Evolutionary conservation across 805 yeast genomes (phyloP).

Genomic region (Metschnikowia reukaufii): DNA sequence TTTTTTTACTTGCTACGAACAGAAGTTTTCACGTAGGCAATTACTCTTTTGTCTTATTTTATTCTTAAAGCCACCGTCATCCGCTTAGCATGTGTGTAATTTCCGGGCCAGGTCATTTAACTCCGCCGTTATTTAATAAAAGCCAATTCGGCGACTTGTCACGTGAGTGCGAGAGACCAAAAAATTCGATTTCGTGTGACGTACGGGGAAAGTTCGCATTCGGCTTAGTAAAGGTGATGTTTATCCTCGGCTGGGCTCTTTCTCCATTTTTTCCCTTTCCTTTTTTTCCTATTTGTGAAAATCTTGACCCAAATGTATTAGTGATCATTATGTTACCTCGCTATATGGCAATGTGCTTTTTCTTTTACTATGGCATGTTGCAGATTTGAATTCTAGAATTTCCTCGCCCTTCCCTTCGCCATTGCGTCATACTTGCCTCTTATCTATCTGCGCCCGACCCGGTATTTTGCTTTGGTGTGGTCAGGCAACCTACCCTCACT

Average conservation of each 20-base stretch:
- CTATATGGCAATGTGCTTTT: no score
- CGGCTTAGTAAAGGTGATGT: background rate
- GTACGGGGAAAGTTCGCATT: background rate
- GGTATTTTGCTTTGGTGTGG: background rate
- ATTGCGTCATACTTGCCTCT: background rate
- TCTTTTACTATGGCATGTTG: background rate
- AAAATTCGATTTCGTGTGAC: background rate
- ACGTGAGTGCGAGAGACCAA: background rate
- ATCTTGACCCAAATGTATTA: no score
- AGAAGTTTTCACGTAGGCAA: no score
- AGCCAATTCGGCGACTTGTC: background rate
- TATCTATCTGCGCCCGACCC: background rate
- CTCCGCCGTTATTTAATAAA: no score
- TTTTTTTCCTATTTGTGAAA: background rate
- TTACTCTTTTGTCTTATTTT: no score
- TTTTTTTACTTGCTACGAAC: no score
- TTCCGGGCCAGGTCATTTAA: no score
- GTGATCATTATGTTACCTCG: no score
- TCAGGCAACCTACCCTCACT: background rate
- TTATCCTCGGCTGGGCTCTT: background rate
- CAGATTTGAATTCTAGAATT: background rate
- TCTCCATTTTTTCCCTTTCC: background rate
- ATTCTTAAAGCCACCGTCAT: no score
- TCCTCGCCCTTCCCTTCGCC: background rate
- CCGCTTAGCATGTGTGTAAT: no score